phyloP scores from a whole-genome alignment of 2,329 filamentous ascomycete species.

The Neofusicoccum parvum region DNA sequence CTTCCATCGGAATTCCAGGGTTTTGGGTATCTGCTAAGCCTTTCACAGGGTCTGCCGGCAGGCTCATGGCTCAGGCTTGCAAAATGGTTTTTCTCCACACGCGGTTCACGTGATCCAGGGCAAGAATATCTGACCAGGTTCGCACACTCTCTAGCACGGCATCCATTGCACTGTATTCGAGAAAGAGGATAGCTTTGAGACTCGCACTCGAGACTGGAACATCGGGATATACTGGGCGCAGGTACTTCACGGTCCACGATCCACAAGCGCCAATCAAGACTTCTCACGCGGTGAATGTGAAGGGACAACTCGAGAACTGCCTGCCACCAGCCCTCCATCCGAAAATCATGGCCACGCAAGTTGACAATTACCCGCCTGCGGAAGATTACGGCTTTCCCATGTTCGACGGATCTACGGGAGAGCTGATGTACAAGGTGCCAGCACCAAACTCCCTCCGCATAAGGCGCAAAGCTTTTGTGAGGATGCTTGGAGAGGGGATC shows the following conservation, averaged over 20 bases:
- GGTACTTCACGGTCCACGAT: not conserved
- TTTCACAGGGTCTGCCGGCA: slow-evolving; percentile 43
- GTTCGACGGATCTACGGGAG: slow-evolving; percentile 38
- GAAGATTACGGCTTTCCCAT: slow-evolving; percentile 25
- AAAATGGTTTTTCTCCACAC: slow-evolving; percentile 34
- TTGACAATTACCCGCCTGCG: slow-evolving; percentile 52
- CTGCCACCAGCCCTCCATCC: slow-evolving; percentile 55
- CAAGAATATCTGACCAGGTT: not conserved
- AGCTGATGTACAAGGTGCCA: slow-evolving; percentile 31
- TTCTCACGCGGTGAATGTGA: not conserved
- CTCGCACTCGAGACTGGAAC: slow-evolving; percentile 60
- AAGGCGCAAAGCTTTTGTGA: slow-evolving; percentile 36
- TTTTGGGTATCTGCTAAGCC: not conserved
- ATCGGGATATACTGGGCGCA: slow-evolving; percentile 65
- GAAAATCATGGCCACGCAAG: slow-evolving; percentile 51
- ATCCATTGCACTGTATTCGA: slow-evolving; percentile 58
- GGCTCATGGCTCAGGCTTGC: slow-evolving; percentile 45
- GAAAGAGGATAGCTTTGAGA: slow-evolving; percentile 50
- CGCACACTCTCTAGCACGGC: slow-evolving; percentile 29
- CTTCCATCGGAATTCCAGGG: slow-evolving; percentile 34
- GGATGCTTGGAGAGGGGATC: slow-evolving; percentile 32
- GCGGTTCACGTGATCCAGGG: not conserved
- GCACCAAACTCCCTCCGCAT: slow-evolving; percentile 37
- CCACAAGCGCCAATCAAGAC: not conserved
- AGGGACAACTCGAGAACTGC: not conserved